These are phyloP conservation scores for Micractinium conductrix DNA, from an alignment of 139 green algal species.

Conservation along the genomic window DNA sequence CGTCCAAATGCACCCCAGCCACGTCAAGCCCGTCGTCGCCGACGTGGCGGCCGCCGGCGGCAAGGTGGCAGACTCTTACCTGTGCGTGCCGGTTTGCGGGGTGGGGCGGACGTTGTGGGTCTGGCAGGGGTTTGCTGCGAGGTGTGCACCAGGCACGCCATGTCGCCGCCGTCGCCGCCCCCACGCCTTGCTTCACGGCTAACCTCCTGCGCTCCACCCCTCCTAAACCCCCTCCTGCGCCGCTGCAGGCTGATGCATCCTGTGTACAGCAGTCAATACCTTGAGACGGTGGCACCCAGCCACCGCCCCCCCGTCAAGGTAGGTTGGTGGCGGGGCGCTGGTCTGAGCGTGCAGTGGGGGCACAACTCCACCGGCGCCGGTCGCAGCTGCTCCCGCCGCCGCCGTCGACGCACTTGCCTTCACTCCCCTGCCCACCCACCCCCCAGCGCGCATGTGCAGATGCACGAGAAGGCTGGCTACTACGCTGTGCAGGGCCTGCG, in stretches of 20 bases:
- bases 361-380: too few relatives aligned
- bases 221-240: too few relatives aligned
- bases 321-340: background rate
- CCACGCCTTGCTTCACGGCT: background rate
- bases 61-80: background rate
- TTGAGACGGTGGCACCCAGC: conserved; percentile 62
- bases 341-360: background rate
- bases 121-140: background rate
- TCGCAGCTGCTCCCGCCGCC: background rate
- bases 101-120: background rate
- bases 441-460: conserved; percentile 22
- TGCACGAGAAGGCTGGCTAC: conserved; percentile 52
- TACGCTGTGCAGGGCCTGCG: conserved; percentile 51
- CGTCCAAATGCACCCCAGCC: too few relatives aligned
- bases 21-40: too few relatives aligned
- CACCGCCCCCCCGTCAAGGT: conserved; percentile 67
- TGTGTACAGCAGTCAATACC: conserved; percentile 69
- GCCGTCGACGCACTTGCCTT: too few relatives aligned
- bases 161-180: background rate
- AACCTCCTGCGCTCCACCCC: background rate
- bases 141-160: background rate
- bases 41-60: conserved; percentile 13
- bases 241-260: conserved; percentile 58
- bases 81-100: background rate
- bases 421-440: background rate